Percentiles rank a stretch among this genome's conserved stretches.
These are phyloP conservation scores for Pythium angustatum DNA, from an alignment of 352 stramenopile genomes.

Conservation along the genomic window DNA sequence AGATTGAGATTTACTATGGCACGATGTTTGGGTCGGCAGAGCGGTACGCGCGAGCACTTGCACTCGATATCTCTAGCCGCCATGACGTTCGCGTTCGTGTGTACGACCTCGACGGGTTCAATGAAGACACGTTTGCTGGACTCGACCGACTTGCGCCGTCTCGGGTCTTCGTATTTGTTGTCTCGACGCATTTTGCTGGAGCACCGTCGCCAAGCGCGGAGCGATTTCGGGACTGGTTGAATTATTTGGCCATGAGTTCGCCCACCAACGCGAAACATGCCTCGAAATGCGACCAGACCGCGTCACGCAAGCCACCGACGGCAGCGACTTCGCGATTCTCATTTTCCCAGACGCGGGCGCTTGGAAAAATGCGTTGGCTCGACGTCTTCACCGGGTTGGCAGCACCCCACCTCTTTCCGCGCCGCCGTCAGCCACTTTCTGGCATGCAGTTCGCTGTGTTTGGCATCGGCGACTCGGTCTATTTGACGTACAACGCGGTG, in stretches of 20 bases:
- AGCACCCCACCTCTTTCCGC: neutral
- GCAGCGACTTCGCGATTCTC: neutral
- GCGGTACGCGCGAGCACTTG: slow-evolving; percentile 85
- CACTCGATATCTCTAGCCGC: slow-evolving; percentile 50
- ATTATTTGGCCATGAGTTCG: slow-evolving; percentile 1
- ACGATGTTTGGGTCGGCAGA: slow-evolving; percentile 94
- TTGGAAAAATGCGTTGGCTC: neutral
- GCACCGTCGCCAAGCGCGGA: slow-evolving; percentile 93
- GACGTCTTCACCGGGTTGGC: neutral
- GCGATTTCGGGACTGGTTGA: slow-evolving; percentile 75
- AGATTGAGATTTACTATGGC: slow-evolving; percentile 92
- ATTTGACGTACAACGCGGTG: slow-evolving; percentile 95
- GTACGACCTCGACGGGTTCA: slow-evolving; percentile 89
- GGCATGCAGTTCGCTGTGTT: slow-evolving; percentile 92
- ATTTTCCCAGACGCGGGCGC: neutral
- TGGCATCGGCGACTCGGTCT: slow-evolving; percentile 94
- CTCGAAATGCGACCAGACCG: neutral
- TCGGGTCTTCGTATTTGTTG: slow-evolving; percentile 84
- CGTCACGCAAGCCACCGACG: neutral
- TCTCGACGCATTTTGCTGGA: slow-evolving; percentile 95
- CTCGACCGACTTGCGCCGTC: slow-evolving; percentile 30
- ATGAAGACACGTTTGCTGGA: slow-evolving; percentile 26
- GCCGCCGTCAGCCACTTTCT: neutral
- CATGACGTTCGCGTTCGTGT: slow-evolving; percentile 63
- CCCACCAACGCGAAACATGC: too few species aligned